A percentile compares a stretch with the other conserved stretches of the same genome.
Evolutionary conservation across 2,329 filamentous ascomycete species (phyloP).

Genomic region (Calonectria leucothoes): DNA sequence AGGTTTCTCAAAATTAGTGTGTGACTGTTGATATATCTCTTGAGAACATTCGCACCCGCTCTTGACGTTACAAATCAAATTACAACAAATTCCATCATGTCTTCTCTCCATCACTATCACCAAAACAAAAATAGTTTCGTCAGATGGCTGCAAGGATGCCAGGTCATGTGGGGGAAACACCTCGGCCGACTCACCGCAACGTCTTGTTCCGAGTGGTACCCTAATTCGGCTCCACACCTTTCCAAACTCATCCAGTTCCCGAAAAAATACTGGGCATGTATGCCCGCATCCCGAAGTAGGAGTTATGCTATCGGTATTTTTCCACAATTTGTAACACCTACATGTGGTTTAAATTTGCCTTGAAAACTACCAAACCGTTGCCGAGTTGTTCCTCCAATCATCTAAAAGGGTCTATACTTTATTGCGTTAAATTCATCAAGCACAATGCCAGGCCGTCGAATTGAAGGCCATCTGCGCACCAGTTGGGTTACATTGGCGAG

Average conservation of each 20-base stretch:
- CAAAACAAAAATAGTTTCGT: background rate
- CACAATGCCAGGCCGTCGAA: background rate
- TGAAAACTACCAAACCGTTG: background rate
- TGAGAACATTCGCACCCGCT: background rate
- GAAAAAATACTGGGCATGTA: background rate
- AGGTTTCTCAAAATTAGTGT: background rate
- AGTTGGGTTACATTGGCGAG: constrained; percentile 2
- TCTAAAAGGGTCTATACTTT: background rate
- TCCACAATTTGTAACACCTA: background rate
- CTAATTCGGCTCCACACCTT: constrained; percentile 1
- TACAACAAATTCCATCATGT: background rate
- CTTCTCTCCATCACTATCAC: background rate
- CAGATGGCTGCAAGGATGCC: background rate
- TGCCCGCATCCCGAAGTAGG: background rate
- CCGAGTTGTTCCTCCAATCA: constrained; percentile 4
- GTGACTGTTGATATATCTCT: too few relatives aligned
- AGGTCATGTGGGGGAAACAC: background rate
- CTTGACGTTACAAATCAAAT: background rate
- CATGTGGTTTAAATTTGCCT: background rate
- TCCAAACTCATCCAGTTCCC: background rate
- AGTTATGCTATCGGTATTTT: background rate
- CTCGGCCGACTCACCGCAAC: background rate
- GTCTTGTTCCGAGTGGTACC: background rate
- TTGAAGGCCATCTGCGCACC: background rate
- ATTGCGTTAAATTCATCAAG: background rate